Evolutionary conservation across 352 stramenopile species (phyloP), one percentile per base, ranked within the genome.

Genomic region (Bremia lactucae): DNA sequence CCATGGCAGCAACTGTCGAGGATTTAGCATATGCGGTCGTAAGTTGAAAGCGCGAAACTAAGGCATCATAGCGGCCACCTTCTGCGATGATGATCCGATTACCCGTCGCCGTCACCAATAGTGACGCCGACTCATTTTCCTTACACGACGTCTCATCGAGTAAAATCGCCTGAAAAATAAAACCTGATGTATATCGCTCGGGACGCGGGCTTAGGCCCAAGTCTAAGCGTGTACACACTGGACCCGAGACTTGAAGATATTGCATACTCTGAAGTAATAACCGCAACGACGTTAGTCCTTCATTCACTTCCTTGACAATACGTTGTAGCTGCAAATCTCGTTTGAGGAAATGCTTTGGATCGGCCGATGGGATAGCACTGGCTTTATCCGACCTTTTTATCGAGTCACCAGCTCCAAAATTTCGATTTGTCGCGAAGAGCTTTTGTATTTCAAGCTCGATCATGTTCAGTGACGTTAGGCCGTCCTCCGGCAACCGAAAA

Each of bases 151-250:
- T 38, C 25, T 58, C 48, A 19, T 48, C 57, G 15, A 79, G 60
- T 31, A 88, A 68, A 19, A 89, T 75, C 2, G 79, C 78, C 46
- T 91, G 76, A 52, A 93, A 93, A 23, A 93, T 72, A 34, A 93
- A 86, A 0, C 78, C 81, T 10, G 74, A 87, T 1, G 72, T 70
- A 34, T 86, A 93, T 8, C 76, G 60, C 37, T 90, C 78, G 2
- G 76, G 81, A 2, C 77, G 69, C 20, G 72, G 77, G 31, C 72
- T 87, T 26, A 93, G 19, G 0, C 81, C 81, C 15, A 93, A 60
- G 46, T 93, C 81, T 14, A 93, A 54, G 10, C 76, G 64, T 20
- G 61, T 62, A 25, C 72, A 88, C 24, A 85, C 64, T 2, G 74
- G 72, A 13, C 71, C 67, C 2, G 56, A 67, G 4, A 87, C 19